Conservation (phyloP, 768 basidiomycete genomes). For the Pleurotus citrinopileatus region DNA sequence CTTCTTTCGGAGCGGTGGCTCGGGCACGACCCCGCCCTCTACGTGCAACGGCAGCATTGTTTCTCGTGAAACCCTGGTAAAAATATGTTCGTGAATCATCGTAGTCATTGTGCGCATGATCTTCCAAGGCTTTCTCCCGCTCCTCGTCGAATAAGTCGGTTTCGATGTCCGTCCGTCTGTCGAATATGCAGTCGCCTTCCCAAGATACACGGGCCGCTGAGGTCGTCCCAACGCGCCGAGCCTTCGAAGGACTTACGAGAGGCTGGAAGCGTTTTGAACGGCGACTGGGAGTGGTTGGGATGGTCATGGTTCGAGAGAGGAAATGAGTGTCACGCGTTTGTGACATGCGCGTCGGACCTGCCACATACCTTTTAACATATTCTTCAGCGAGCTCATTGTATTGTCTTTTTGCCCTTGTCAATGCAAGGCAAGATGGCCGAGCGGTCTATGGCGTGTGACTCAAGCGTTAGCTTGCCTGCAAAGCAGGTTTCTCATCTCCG, state of each 20-base stretch:
- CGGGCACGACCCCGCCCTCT: conserved; percentile 9
- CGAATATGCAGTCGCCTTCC: conserved; percentile 5
- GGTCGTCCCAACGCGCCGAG: neutral
- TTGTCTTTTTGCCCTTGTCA: neutral
- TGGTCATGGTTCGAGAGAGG: neutral
- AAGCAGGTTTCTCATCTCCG: conserved; percentile 32
- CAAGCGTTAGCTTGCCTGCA: conserved; percentile 30
- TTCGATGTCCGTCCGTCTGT: conserved; percentile 2
- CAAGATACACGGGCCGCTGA: neutral
- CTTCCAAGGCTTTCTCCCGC: conserved; percentile 1
- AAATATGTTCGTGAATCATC: neutral
- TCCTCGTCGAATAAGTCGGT: conserved; percentile 12
- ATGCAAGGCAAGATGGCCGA: conserved; percentile 17
- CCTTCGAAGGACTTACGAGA: conserved; percentile 3
- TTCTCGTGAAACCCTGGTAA: conserved; percentile 3
- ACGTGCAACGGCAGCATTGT: neutral
- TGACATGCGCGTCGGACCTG: too few species aligned
- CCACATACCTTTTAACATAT: too few species aligned
- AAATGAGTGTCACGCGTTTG: conserved; percentile 8
- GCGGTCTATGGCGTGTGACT: conserved; percentile 21
- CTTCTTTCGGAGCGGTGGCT: conserved; percentile 18
- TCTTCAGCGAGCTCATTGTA: too few species aligned
- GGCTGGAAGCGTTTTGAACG: conserved; percentile 15
- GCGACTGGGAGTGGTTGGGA: conserved; percentile 11
- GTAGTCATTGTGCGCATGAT: neutral